Evolutionary conservation across 768 basidiomycete genomes (phyloP).

Genomic region (Lactarius trivialis): DNA sequence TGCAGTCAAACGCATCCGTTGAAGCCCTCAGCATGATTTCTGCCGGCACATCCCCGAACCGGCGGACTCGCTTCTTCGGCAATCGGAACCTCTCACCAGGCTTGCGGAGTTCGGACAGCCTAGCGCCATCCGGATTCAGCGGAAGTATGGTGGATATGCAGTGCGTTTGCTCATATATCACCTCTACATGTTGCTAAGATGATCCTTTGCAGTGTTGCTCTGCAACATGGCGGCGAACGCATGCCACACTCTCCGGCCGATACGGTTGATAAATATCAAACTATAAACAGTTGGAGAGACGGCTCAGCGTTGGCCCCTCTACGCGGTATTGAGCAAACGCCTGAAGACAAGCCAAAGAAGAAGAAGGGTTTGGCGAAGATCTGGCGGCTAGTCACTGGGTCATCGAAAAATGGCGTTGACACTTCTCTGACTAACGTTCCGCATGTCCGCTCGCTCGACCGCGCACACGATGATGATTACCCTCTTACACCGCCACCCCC

Average conservation of each 20-base stretch:
- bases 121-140: conserved; percentile 73
- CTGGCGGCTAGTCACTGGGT: conserved; percentile 69
- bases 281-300: conserved; percentile 24
- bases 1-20: conserved; percentile 75
- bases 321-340: conserved; percentile 23
- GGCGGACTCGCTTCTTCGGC: conserved; percentile 72
- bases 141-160: conserved; percentile 94
- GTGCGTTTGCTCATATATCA: conserved; percentile 41
- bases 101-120: conserved; percentile 75
- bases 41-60: conserved; percentile 41
- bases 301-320: conserved; percentile 4
- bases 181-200: background rate
- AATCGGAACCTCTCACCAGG: conserved; percentile 63
- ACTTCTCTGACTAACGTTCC: conserved; percentile 28
- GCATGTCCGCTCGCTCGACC: conserved; percentile 37
- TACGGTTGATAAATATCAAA: conserved; percentile 21
- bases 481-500: conserved; percentile 90
- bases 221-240: conserved; percentile 53
- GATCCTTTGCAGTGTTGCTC: conserved; percentile 52
- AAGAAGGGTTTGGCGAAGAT: conserved; percentile 75
- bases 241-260: conserved; percentile 19
- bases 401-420: conserved; percentile 38
- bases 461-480: conserved; percentile 50
- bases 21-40: conserved; percentile 72
- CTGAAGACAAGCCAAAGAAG: conserved; percentile 53